These are phyloP conservation scores for Cenchrus fungigraminus DNA, from an alignment of 176 grass and related monocot genomes.

Conservation along the genomic window DNA sequence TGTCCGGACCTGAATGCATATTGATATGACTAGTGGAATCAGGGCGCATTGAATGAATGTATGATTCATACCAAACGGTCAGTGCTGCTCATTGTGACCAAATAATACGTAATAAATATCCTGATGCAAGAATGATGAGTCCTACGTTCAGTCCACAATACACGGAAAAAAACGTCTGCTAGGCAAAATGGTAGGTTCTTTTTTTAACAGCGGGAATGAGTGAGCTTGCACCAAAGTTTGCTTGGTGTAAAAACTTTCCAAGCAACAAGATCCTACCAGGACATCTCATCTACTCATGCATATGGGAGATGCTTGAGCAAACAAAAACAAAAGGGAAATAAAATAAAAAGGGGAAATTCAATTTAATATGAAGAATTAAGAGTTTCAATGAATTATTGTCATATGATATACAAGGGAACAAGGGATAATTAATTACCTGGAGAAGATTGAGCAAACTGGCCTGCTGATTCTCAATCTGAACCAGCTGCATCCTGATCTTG, in stretches of 20 bases:
- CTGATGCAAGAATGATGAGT: constrained; percentile 9
- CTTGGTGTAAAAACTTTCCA: background rate
- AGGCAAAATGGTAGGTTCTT: background rate
- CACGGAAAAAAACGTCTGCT: background rate
- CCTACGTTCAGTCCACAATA: background rate
- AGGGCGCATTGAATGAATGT: constrained; percentile 39
- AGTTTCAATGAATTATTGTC: background rate
- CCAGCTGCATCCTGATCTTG: constrained; percentile 80
- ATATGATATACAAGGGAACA: background rate
- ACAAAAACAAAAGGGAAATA: background rate
- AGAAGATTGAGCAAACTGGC: constrained; percentile 87
- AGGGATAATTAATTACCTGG: constrained; percentile 70
- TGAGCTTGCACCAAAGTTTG: constrained; percentile 18
- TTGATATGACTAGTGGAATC: constrained; percentile 18
- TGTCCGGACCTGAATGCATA: constrained; percentile 23
- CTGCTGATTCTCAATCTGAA: constrained; percentile 98
- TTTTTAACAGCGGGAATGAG: constrained; percentile 19
- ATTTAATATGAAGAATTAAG: background rate
- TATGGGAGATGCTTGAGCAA: background rate
- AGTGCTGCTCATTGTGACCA: constrained; percentile 26
- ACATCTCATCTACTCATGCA: constrained; percentile 16
- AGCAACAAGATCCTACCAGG: background rate
- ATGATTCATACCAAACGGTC: constrained; percentile 34
- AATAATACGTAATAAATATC: constrained; percentile 27
- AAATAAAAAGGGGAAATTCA: background rate